phyloP scores from a whole-genome alignment of 2,329 filamentous ascomycete species.

The Fusarium xyrophilum region DNA sequence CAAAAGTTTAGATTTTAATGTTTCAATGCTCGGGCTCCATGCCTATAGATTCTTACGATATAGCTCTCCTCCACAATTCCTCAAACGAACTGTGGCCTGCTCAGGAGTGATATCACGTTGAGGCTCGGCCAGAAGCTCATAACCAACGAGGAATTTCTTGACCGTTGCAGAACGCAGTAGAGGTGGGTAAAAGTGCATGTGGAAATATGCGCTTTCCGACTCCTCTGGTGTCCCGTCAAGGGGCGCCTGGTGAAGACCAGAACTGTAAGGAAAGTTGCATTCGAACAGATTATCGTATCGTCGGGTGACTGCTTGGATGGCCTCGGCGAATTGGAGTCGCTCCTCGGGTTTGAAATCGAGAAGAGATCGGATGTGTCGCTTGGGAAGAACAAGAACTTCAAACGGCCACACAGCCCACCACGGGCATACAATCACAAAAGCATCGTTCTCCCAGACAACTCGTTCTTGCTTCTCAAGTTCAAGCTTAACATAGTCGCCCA shows the following conservation, averaged over 20 bases:
- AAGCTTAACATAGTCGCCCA: slow-evolving; percentile 85
- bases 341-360: slow-evolving; percentile 80
- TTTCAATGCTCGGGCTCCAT: slow-evolving; percentile 17
- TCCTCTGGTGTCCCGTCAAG: slow-evolving; percentile 82
- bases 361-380: slow-evolving; percentile 81
- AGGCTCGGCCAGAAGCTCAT: slow-evolving; percentile 96
- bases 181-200: slow-evolving; percentile 98
- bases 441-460: slow-evolving; percentile 84
- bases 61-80: slow-evolving; percentile 78
- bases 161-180: slow-evolving; percentile 91
- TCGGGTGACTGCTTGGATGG: slow-evolving; percentile 85
- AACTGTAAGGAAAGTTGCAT: slow-evolving; percentile 95
- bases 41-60: slow-evolving; percentile 70
- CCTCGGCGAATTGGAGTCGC: slow-evolving; percentile 76
- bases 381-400: slow-evolving; percentile 88
- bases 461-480: slow-evolving; percentile 84
- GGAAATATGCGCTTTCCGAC: slow-evolving; percentile 86
- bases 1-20: slow-evolving; percentile 12
- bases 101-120: slow-evolving; percentile 98
- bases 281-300: slow-evolving; percentile 98
- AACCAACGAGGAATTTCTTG: slow-evolving; percentile 94
- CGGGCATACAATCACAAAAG: slow-evolving; percentile 87
- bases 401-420: slow-evolving; percentile 99
- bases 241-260: slow-evolving; percentile 94
- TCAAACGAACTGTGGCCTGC: slow-evolving; percentile 82